Evolutionary conservation across 2,329 filamentous ascomycete genomes (phyloP), one percentile per base, ranked within the genome.

Genomic region (Aspergillus flavus): DNA sequence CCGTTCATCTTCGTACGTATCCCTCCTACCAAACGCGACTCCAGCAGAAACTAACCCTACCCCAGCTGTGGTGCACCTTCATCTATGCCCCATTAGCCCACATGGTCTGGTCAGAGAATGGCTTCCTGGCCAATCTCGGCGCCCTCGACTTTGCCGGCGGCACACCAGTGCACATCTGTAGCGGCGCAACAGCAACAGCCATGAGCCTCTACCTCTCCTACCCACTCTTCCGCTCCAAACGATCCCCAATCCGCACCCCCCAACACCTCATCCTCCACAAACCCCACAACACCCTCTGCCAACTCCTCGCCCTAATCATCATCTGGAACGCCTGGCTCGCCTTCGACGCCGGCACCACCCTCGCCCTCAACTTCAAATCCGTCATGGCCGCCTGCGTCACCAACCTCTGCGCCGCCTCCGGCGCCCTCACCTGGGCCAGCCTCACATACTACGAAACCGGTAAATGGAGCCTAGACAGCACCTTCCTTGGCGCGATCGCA

Each of bases 261-360:
- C 77, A 78, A 1, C 81, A 83, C 64, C 73, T 84, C 32, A 76
- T 77, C 19, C 74, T 84, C 19, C 82, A 84, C 64, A 76, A 79
- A 4, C 82, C 82, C 0, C 81, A 82, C 36, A 84, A 84, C 64
- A 79, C 80, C 6, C 76, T 83, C 48, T 82, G 77, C 63, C 82
- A 84, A 62, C 71, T 84, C 4, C 69, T 84, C 5, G 78, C 82
- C 2, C 72, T 84, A 70, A 79, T 84, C 59, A 82, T 81, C 60
- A 84, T 84, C 61, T 84, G 82, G 82, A 82, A 81, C 34, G 80
- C 81, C 0, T 85, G 82, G 82, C 73, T 84, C 9, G 82, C 82
- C 21, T 84, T 84, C 66, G 82, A 84, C 61, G 82, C 82, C 7
- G 82, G 82, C 9, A 84, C 82, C 1, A 82, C 81, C 0, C 72